Conservation (phyloP, 306 rosid genomes). For the Vigna reflexopilosa region DNA sequence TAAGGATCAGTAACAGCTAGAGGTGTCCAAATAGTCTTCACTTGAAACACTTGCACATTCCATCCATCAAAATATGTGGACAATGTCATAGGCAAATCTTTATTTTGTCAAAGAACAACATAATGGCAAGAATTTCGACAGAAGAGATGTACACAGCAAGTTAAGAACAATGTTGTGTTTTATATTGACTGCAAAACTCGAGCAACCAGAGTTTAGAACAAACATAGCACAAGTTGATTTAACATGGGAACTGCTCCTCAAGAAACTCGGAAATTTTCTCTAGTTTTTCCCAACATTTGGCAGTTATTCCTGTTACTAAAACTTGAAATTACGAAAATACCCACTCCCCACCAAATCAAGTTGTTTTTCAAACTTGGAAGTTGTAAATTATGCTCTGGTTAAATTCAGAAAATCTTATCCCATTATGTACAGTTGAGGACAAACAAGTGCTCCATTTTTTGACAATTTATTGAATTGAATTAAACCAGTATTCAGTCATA, state of each 20-base stretch:
- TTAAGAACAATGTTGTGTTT: neutral
- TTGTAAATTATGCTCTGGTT: slow-evolving; percentile 7
- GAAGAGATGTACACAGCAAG: slow-evolving; percentile 7
- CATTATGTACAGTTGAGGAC: neutral
- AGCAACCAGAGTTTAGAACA: neutral
- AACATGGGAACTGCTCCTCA: slow-evolving; percentile 23
- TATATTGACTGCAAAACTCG: neutral
- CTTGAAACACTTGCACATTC: slow-evolving; percentile 35
- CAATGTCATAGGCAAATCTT: slow-evolving; percentile 92
- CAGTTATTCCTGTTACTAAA: slow-evolving; percentile 10
- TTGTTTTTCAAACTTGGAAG: neutral
- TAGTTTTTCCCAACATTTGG: neutral
- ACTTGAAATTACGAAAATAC: slow-evolving; percentile 27
- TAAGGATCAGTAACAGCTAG: slow-evolving; percentile 23
- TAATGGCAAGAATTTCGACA: slow-evolving; percentile 24
- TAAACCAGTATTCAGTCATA: slow-evolving; percentile 30
- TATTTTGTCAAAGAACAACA: slow-evolving; percentile 59
- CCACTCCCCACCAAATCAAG: neutral
- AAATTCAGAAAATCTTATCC: slow-evolving; percentile 26
- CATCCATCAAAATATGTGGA: slow-evolving; percentile 79
- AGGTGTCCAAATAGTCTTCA: slow-evolving; percentile 18
- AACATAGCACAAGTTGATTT: slow-evolving; percentile 21
- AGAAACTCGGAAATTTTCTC: slow-evolving; percentile 10
- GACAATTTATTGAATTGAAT: slow-evolving; percentile 30
- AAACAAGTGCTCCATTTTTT: slow-evolving; percentile 11